A percentile compares a stretch with the other conserved stretches of the same genome.
These are phyloP conservation scores for Gamsiella multidivaricata DNA, from an alignment of 192 early-diverging fungal species.

Conservation along the genomic window DNA sequence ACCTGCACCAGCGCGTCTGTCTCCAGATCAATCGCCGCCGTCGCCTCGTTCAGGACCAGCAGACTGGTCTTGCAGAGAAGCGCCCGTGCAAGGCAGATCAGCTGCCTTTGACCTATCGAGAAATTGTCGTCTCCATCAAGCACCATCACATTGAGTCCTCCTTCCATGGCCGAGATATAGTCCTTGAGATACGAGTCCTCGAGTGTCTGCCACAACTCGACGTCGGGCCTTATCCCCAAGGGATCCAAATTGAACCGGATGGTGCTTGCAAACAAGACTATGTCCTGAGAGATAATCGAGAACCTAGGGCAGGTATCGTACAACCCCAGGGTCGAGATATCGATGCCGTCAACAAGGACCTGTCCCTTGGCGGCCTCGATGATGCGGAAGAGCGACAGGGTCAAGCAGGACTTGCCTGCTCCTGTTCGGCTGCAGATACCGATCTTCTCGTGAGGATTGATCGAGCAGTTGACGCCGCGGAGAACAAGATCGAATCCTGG, in stretches of 20 bases:
- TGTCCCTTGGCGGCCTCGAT: constrained; percentile 60
- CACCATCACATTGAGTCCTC: constrained; percentile 75
- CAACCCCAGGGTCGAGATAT: constrained; percentile 66
- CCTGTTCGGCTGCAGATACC: constrained; percentile 76
- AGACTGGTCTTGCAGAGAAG: constrained; percentile 68
- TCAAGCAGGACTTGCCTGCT: constrained; percentile 65
- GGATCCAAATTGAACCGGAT: constrained; percentile 70
- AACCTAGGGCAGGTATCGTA: constrained; percentile 68
- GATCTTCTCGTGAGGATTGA: constrained; percentile 70
- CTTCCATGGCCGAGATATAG: constrained; percentile 70
- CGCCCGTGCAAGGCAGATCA: constrained; percentile 79
- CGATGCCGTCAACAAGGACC: constrained; percentile 64
- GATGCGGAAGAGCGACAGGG: constrained; percentile 62
- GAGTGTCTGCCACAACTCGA: constrained; percentile 76
- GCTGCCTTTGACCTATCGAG: constrained; percentile 82
- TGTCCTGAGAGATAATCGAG: constrained; percentile 85
- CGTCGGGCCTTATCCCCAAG: constrained; percentile 57
- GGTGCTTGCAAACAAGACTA: constrained; percentile 72
- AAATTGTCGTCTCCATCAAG: constrained; percentile 87
- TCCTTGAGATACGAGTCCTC: constrained; percentile 75
- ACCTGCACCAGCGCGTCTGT: constrained; percentile 89
- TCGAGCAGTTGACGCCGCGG: constrained; percentile 68
- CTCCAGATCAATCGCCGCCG: constrained; percentile 80
- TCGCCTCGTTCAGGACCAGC: constrained; percentile 61
- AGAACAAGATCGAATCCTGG: constrained; percentile 84